Percentiles rank a stretch among this genome's conserved stretches.
phyloP scores from a whole-genome alignment of 768 basidiomycete species.

The Sarcomyxa edulis region DNA sequence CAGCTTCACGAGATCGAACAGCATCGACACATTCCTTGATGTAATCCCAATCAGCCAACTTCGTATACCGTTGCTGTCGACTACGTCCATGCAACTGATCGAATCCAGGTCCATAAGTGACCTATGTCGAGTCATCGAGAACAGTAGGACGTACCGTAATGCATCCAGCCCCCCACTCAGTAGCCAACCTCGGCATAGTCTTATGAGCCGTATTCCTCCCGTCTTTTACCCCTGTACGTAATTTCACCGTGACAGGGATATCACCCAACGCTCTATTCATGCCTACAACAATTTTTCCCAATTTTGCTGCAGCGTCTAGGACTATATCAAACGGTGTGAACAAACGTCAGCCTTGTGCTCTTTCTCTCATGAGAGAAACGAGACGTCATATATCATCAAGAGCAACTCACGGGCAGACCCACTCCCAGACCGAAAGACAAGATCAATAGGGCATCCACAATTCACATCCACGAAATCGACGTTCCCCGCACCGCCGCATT shows the following conservation, averaged over 20 bases:
- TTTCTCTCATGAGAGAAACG: constrained; percentile 4
- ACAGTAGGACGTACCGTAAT: constrained; percentile 31
- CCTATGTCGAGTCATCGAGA: neutral
- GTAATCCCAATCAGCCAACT: constrained; percentile 92
- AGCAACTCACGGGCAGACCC: constrained; percentile 75
- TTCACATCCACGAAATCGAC: constrained; percentile 95
- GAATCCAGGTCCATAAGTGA: constrained; percentile 3
- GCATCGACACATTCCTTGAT: constrained; percentile 83
- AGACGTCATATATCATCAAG: constrained; percentile 1
- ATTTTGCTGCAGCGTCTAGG: constrained; percentile 73
- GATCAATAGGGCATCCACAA: constrained; percentile 95
- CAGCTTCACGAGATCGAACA: constrained; percentile 64
- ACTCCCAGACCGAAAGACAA: constrained; percentile 88
- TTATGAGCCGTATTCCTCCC: constrained; percentile 85
- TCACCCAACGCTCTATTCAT: constrained; percentile 91
- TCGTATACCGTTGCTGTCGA: constrained; percentile 90
- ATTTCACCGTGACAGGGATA: constrained; percentile 85
- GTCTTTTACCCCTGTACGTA: constrained; percentile 92
- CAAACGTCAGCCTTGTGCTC: too few species aligned
- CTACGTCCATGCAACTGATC: constrained; percentile 90
- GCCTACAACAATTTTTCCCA: constrained; percentile 83
- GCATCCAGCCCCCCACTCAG: constrained; percentile 42
- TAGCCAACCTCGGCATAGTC: constrained; percentile 74
- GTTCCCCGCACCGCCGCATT: constrained; percentile 52
- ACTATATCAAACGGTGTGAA: constrained; percentile 59